These are phyloP conservation scores for Chondrostereum purpureum DNA, from an alignment of 1,284 basidiomycete genomes.

Conservation along the genomic window DNA sequence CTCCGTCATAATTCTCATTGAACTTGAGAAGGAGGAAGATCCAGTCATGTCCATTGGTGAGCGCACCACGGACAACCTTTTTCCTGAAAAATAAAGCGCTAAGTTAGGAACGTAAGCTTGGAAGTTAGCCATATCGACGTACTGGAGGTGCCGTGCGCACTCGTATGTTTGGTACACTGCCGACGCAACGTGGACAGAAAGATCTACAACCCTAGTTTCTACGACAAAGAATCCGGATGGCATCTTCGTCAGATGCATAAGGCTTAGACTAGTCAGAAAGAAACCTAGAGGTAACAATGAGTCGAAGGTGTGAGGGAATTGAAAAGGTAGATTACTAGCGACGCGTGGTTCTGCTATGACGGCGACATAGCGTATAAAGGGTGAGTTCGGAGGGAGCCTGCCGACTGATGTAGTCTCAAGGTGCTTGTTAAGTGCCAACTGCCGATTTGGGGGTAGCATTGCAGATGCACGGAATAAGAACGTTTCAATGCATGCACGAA, in stretches of 20 bases:
- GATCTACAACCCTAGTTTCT: slow-evolving; percentile 8
- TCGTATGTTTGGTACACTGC: slow-evolving; percentile 14
- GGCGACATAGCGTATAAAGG: slow-evolving; percentile 11
- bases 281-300: not conserved
- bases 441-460: slow-evolving; percentile 11
- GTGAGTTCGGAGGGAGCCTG: slow-evolving; percentile 5
- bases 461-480: slow-evolving; percentile 12
- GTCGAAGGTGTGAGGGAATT: not conserved
- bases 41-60: slow-evolving; percentile 16
- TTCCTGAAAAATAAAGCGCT: too few species aligned
- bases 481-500: not conserved
- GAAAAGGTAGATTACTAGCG: slow-evolving; percentile 10
- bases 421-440: slow-evolving; percentile 11
- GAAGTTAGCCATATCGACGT: too few species aligned
- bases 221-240: slow-evolving; percentile 7
- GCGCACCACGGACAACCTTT: slow-evolving; percentile 14
- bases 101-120: too few species aligned
- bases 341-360: slow-evolving; percentile 1
- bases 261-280: not conserved
- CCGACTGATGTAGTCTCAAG: slow-evolving; percentile 7
- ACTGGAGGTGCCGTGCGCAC: slow-evolving; percentile 14
- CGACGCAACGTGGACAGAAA: slow-evolving; percentile 10
- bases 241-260: not conserved
- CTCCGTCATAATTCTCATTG: slow-evolving; percentile 14
- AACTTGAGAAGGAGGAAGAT: slow-evolving; percentile 15